phyloP scores from a whole-genome alignment of 345 rosid genomes.

The Gossypium rotundifolium region DNA sequence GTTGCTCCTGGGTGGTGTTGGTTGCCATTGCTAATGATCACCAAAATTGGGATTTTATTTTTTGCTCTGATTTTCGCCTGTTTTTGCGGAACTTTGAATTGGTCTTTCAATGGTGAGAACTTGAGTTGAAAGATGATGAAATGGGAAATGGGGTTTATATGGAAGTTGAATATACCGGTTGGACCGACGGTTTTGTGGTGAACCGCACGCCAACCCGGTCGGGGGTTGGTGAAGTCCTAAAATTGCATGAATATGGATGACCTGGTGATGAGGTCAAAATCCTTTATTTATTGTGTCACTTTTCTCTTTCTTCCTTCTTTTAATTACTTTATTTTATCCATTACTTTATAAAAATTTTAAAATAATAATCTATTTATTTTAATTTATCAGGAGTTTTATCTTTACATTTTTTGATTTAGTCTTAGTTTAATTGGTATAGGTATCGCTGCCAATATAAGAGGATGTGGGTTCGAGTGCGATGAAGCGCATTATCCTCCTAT shows the following conservation, averaged over 20 bases:
- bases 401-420: fast-evolving
- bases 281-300: too few species aligned
- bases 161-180: slow-evolving; percentile 17
- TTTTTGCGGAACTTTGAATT: neutral
- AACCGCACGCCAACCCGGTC: slow-evolving; percentile 23
- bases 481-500: too few species aligned
- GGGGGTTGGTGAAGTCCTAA: slow-evolving; percentile 20
- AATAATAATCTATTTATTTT: too few species aligned
- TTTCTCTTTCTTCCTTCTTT: too few species aligned
- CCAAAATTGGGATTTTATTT: too few species aligned
- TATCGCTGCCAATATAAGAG: too few species aligned
- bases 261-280: neutral
- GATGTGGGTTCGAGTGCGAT: too few species aligned
- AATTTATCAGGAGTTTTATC: too few species aligned
- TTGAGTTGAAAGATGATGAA: slow-evolving; percentile 1
- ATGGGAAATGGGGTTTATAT: slow-evolving; percentile 1
- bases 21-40: slow-evolving; percentile 34
- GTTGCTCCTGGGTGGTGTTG: slow-evolving; percentile 46
- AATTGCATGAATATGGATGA: neutral
- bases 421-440: fast-evolving
- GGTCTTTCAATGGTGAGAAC: neutral
- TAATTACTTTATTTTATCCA: too few species aligned
- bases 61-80: neutral
- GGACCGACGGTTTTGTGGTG: slow-evolving; percentile 16
- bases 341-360: too few species aligned